Conservation (phyloP, 306 rosid species). For the Aeschynomene evenia region DNA sequence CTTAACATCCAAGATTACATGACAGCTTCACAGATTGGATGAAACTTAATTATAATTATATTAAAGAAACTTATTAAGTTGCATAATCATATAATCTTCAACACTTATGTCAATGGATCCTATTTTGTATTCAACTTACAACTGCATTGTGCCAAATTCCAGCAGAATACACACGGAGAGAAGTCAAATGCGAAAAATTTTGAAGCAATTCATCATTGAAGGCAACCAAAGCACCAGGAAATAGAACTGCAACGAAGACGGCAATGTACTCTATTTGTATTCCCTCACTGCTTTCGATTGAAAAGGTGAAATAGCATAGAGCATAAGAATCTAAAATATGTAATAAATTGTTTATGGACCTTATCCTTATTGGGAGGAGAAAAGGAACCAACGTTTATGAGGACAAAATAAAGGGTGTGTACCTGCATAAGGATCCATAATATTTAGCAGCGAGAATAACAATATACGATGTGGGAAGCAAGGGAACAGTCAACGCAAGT, state of each 20-base stretch:
- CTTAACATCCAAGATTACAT: not conserved
- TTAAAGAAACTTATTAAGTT: not conserved
- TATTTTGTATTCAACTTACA: slow-evolving; percentile 46
- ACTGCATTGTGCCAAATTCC: slow-evolving; percentile 98
- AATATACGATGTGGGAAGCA: not conserved
- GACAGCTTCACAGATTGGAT: not conserved
- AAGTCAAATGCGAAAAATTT: slow-evolving; percentile 44
- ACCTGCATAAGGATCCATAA: not conserved
- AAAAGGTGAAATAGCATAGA: slow-evolving; percentile 41
- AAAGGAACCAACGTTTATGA: not conserved
- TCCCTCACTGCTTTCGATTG: slow-evolving; percentile 75
- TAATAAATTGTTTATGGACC: not conserved
- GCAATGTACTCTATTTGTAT: slow-evolving; percentile 78
- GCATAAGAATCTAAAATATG: slow-evolving; percentile 39
- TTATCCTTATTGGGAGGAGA: not conserved
- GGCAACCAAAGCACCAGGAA: slow-evolving; percentile 94
- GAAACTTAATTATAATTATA: not conserved
- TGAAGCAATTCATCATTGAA: slow-evolving; percentile 60
- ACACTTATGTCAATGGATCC: slow-evolving; percentile 25
- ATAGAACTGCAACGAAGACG: slow-evolving; percentile 65
- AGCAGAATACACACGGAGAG: slow-evolving; percentile 82
- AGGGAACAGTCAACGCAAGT: slow-evolving; percentile 10
- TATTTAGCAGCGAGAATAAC: not conserved
- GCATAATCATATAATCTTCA: not conserved
- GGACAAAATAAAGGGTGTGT: not conserved